Percentiles rank a stretch among this genome's conserved stretches.
Evolutionary conservation across 2,329 filamentous ascomycete species (phyloP).

Genomic region (Triangularia verruculosa): DNA sequence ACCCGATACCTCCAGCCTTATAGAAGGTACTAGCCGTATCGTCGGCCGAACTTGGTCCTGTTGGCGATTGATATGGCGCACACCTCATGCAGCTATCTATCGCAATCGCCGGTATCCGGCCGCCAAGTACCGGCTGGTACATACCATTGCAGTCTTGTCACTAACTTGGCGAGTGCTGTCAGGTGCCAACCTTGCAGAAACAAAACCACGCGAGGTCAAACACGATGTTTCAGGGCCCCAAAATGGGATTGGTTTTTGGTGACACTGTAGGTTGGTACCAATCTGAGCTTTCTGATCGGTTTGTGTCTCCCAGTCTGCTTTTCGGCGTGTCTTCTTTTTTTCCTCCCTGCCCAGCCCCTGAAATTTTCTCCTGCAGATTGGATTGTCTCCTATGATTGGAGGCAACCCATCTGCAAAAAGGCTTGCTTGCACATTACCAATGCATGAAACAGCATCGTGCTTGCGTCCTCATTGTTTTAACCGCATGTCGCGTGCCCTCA

Average conservation of each 20-base stretch:
- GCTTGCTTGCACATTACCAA: not conserved
- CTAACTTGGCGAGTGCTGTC: not conserved
- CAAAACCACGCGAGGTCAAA: not conserved
- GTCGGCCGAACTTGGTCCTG: not conserved
- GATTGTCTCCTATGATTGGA: not conserved
- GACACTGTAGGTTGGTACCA: not conserved
- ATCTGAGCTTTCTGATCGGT: not conserved
- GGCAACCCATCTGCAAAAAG: not conserved
- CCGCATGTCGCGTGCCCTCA: not conserved
- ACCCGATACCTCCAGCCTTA: not conserved
- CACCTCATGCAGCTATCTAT: not conserved
- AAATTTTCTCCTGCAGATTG: not conserved
- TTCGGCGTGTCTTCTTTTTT: not conserved
- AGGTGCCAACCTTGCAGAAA: not conserved
- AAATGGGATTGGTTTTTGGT: not conserved
- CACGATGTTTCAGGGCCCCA: not conserved
- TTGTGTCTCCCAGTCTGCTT: not conserved
- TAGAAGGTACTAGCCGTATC: not conserved
- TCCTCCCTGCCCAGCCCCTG: not conserved
- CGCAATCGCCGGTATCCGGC: not conserved
- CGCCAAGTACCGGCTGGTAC: not conserved
- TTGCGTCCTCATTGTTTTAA: not conserved
- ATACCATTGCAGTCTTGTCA: not conserved
- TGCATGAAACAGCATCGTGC: not conserved
- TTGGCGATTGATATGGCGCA: not conserved